Evolutionary conservation across 2,329 filamentous ascomycete genomes (phyloP).

Genomic region (Alternaria metachromatica): DNA sequence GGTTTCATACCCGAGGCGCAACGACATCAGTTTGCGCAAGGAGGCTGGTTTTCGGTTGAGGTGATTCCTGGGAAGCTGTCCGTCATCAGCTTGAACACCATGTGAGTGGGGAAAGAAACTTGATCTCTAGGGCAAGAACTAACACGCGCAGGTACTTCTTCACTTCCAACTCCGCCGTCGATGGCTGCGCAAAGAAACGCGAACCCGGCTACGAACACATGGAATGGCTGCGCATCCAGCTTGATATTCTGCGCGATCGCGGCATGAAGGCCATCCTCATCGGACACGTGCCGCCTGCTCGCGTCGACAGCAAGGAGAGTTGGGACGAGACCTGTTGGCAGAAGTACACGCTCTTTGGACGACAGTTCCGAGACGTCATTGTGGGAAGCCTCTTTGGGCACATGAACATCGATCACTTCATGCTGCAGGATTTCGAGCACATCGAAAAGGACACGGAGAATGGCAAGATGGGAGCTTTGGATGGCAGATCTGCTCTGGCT

Average conservation of each 20-base stretch:
- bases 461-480: constrained; percentile 49
- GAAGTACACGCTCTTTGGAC: constrained; percentile 90
- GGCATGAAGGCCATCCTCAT: constrained; percentile 94
- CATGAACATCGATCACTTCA: constrained; percentile 99
- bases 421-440: constrained; percentile 84
- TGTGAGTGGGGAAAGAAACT: constrained; percentile 53
- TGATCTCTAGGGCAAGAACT: not conserved
- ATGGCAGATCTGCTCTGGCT: constrained; percentile 28
- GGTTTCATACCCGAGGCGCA: constrained; percentile 92
- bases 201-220: constrained; percentile 94
- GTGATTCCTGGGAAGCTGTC: constrained; percentile 85
- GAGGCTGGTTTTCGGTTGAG: constrained; percentile 94
- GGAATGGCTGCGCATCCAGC: constrained; percentile 92
- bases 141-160: constrained; percentile 75
- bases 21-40: constrained; percentile 86
- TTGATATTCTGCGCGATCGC: constrained; percentile 79
- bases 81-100: constrained; percentile 92
- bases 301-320: constrained; percentile 80
- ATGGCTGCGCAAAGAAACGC: constrained; percentile 78
- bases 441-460: constrained; percentile 65
- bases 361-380: constrained; percentile 89
- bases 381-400: constrained; percentile 83
- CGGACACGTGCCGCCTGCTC: constrained; percentile 90
- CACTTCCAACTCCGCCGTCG: constrained; percentile 88
- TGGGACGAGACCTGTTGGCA: constrained; percentile 99